A percentile compares a stretch with the other conserved stretches of the same genome.
Conservation (phyloP, 257 asterid genomes). For the Rubia yunnanensis region DNA sequence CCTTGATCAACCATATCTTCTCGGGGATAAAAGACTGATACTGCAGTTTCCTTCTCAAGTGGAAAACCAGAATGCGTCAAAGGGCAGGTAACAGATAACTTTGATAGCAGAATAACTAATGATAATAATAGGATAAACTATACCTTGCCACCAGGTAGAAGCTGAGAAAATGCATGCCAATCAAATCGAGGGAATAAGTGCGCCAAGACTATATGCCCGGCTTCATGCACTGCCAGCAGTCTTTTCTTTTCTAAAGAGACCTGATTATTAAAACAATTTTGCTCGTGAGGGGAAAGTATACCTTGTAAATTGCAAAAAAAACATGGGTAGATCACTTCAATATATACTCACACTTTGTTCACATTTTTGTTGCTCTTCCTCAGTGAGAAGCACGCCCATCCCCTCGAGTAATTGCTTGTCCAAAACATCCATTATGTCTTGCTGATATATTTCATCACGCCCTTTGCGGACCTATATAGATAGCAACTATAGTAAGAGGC, state of each 20-base stretch:
- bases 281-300: conserved; percentile 3
- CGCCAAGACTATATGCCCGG: conserved; percentile 94
- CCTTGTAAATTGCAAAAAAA: neutral
- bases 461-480: conserved; percentile 74
- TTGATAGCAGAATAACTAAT: conserved; percentile 1
- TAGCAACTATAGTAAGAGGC: neutral
- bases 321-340: neutral
- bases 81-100: conserved; percentile 5
- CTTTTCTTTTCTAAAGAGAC: conserved; percentile 70
- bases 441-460: conserved; percentile 67
- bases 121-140: neutral
- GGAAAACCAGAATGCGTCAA: conserved; percentile 14
- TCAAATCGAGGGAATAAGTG: conserved; percentile 92
- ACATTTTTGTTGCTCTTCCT: conserved; percentile 93
- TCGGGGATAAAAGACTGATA: conserved; percentile 93
- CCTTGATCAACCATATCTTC: conserved; percentile 91
- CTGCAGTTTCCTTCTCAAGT: conserved; percentile 84
- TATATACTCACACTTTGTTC: conserved; percentile 64
- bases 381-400: conserved; percentile 98
- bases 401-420: conserved; percentile 99
- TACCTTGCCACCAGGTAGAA: conserved; percentile 98
- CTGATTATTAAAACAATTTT: conserved; percentile 22
- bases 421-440: conserved; percentile 84
- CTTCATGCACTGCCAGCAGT: conserved; percentile 95
- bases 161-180: conserved; percentile 99